A percentile compares a stretch with the other conserved stretches of the same genome.
Evolutionary conservation across 225 moss, liverwort and hornwort genomes (phyloP).

Genomic region (Polytrichum commune): DNA sequence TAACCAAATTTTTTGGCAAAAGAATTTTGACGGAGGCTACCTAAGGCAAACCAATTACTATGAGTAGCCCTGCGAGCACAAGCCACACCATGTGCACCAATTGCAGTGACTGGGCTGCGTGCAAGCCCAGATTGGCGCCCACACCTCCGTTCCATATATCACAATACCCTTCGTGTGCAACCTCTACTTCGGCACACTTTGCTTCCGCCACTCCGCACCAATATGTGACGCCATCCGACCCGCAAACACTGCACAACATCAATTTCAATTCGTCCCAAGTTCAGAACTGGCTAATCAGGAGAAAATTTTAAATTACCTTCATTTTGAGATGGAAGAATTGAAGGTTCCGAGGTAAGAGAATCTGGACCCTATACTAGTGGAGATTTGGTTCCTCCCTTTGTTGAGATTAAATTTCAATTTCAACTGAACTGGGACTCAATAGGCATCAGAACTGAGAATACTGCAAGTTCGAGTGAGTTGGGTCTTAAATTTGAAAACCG

Average conservation of each 20-base stretch:
- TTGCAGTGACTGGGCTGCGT: conserved; percentile 79
- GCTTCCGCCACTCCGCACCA: conserved; percentile 92
- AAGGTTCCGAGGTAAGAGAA: too few species aligned
- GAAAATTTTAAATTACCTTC: too few species aligned
- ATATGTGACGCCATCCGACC: conserved; percentile 69
- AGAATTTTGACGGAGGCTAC: background rate
- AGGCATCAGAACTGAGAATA: too few species aligned
- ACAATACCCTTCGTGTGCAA: conserved; percentile 70
- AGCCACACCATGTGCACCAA: conserved; percentile 86
- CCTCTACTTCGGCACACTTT: conserved; percentile 75
- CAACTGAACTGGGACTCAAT: too few species aligned
- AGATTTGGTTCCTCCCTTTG: too few species aligned
- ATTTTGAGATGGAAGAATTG: too few species aligned
- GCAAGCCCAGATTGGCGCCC: conserved; percentile 45
- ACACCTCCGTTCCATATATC: conserved; percentile 64
- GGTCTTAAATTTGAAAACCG: too few species aligned
- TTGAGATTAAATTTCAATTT: too few species aligned
- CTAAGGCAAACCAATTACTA: conserved; percentile 66
- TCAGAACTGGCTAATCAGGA: too few species aligned
- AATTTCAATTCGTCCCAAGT: too few species aligned
- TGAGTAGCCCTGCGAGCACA: conserved; percentile 66
- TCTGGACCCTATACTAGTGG: too few species aligned
- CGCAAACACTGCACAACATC: conserved; percentile 52
- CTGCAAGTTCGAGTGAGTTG: too few species aligned
- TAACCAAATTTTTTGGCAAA: background rate